These are phyloP conservation scores for Penicillium brasilianum DNA, from an alignment of 2,329 filamentous ascomycete genomes.

Conservation along the genomic window DNA sequence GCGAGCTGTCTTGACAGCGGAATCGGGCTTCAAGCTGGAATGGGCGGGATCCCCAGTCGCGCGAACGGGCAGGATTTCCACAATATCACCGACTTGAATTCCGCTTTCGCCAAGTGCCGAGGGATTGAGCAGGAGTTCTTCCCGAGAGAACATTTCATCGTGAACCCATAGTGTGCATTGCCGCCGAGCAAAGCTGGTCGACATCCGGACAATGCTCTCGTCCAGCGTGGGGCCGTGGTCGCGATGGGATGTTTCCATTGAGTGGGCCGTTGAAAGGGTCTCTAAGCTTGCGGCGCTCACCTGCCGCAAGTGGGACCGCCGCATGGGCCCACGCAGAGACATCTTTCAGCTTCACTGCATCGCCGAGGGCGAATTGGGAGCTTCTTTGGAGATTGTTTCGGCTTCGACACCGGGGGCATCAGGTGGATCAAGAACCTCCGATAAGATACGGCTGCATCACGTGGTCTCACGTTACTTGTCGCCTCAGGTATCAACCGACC, in stretches of 20 bases:
- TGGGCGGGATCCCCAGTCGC: slow-evolving; percentile 49
- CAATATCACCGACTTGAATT: slow-evolving; percentile 69
- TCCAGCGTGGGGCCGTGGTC: slow-evolving; percentile 36
- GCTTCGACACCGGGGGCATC: slow-evolving; percentile 6
- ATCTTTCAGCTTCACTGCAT: slow-evolving; percentile 38
- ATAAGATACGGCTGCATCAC: slow-evolving; percentile 20
- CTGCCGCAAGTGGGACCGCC: slow-evolving; percentile 48
- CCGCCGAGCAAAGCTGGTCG: slow-evolving; percentile 37
- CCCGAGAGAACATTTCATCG: slow-evolving; percentile 75
- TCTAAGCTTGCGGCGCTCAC: slow-evolving; percentile 49
- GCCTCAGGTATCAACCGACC: too few species aligned
- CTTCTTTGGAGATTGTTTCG: slow-evolving; percentile 10
- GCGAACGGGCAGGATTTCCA: slow-evolving; percentile 70
- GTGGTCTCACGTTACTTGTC: slow-evolving; percentile 1
- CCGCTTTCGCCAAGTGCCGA: slow-evolving; percentile 68
- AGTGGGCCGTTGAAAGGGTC: slow-evolving; percentile 38
- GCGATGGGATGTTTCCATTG: slow-evolving; percentile 36
- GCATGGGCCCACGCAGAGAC: slow-evolving; percentile 47
- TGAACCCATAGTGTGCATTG: slow-evolving; percentile 61
- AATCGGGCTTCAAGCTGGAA: slow-evolving; percentile 36
- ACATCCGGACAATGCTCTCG: slow-evolving; percentile 33
- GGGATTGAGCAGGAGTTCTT: slow-evolving; percentile 80
- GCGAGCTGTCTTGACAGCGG: slow-evolving; percentile 34
- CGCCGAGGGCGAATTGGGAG: slow-evolving; percentile 20
- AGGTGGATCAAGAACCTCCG: slow-evolving; percentile 11